Evolutionary conservation across 345 rosid species (phyloP).

Genomic region (Litchi chinensis): DNA sequence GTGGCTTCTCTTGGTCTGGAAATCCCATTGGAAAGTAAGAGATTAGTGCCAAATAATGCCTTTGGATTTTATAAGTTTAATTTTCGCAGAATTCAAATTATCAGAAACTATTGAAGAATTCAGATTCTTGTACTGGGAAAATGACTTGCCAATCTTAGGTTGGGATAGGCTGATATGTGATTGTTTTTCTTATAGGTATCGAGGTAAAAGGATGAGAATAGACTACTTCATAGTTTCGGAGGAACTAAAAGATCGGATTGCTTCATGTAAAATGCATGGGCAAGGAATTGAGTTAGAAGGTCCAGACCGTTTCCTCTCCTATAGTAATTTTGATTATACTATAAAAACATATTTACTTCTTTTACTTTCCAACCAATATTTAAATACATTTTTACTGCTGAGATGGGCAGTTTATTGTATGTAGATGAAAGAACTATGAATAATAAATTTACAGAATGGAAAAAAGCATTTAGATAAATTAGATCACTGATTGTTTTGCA

Average conservation of each 20-base stretch:
- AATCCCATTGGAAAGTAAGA: conserved; percentile 89
- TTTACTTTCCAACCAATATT: background rate
- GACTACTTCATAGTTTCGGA: conserved; percentile 87
- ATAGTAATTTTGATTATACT: background rate
- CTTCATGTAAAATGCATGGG: conserved; percentile 77
- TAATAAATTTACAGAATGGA: no score
- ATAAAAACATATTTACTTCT: background rate
- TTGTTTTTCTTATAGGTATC: conserved; percentile 53
- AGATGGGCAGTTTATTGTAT: background rate
- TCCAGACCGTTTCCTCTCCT: conserved; percentile 20
- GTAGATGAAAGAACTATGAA: background rate
- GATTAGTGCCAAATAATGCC: background rate
- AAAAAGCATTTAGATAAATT: no score
- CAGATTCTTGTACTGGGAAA: background rate
- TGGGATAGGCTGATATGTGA: conserved; percentile 11
- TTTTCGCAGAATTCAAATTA: background rate
- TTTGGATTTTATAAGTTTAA: background rate
- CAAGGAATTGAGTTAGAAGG: conserved; percentile 85
- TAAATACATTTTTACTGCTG: background rate
- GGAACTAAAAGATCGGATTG: conserved; percentile 61
- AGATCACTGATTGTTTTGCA: conserved; percentile 23
- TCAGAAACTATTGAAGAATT: background rate
- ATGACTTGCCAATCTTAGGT: conserved; percentile 7
- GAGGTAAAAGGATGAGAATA: conserved; percentile 91
- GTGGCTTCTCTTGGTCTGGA: conserved; percentile 97